Base-by-base conservation (phyloP, 2,329 filamentous ascomycete species). In the Tolypocladium nubicola region DNA sequence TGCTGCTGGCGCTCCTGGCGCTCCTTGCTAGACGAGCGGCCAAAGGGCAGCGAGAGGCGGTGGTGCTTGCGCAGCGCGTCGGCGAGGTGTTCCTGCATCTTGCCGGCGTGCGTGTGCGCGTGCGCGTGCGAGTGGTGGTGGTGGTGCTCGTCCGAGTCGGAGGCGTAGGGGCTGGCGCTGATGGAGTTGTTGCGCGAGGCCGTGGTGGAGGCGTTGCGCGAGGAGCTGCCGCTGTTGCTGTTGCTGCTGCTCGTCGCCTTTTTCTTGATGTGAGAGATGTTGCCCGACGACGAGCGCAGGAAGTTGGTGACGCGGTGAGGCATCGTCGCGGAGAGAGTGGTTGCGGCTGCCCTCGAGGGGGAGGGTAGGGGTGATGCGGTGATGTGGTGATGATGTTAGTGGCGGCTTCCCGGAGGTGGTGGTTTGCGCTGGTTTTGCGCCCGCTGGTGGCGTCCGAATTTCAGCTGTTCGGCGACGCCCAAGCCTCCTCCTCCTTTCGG, bases 221-320 rank as follows among this genome's bases (percentile, higher is more conserved):
- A 63, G 52, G 47, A 35, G 69, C 70, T 59, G 67, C 63, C 19
- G 66, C 62, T 43, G 59, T 59, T 58, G 26, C 26, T 4, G 26
- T 6, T 30, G 69, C 62, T 21, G 64, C 62, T n/a, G 26, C 35
- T 21, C 40, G 41, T 23, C 40, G 30, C 6, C 56, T 54, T 57
- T 58, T 70, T 77, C 62, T 81, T 79, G 63, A 80, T 75, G 65
- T 72, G 75, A 57, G 77, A 72, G 61, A 81, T 78, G 68, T 74
- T 76, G 66, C 81, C 79, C 61, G 79, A 79, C n/a, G 80, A 79
- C 61, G 74, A 76, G 63, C 79, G 78, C 63, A 84, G 75, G 70
- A 84, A 83, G 67, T 76, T 79, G 66, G 77, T 73, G 61, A 84
- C 81, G 59, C 77, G 73, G 72, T 83, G 79, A 66, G 81, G 80